A percentile compares a stretch with the other conserved stretches of the same genome.
Conservation (phyloP, 257 asterid species). For the Solanum appendiculatum region DNA sequence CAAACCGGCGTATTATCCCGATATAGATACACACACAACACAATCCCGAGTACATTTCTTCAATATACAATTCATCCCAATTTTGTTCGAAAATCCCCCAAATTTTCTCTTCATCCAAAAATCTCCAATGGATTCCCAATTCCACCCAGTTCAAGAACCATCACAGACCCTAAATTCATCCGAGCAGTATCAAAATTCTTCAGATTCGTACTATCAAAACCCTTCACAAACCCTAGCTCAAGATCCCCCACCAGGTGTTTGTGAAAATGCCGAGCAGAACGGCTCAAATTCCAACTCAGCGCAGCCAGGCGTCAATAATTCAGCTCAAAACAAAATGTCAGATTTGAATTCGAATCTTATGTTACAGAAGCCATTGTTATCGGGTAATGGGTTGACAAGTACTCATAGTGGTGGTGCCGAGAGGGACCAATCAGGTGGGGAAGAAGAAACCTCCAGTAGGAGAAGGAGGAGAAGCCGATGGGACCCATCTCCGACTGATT, state of each 20-base stretch:
- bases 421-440: constrained; percentile 78
- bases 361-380: constrained; percentile 40
- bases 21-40: background rate
- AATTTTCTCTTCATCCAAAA: background rate
- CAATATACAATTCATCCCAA: background rate
- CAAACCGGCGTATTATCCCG: background rate
- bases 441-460: constrained; percentile 78
- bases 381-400: constrained; percentile 58
- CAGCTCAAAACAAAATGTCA: background rate
- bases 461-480: constrained; percentile 68
- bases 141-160: constrained; percentile 18
- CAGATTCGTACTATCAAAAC: constrained; percentile 5
- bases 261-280: background rate
- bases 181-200: constrained; percentile 2
- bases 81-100: background rate
- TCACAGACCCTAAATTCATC: constrained; percentile 1
- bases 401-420: constrained; percentile 61
- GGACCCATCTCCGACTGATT: constrained; percentile 76
- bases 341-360: constrained; percentile 19
- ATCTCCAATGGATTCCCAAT: constrained; percentile 28
- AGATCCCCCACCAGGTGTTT: background rate
- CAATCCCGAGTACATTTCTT: background rate
- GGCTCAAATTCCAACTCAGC: background rate
- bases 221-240: constrained; percentile 47
- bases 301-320: constrained; percentile 2